Percentiles rank a stretch among this genome's conserved stretches.
Conservation (phyloP, 768 basidiomycete species). For the Tephrocybe sp. region DNA sequence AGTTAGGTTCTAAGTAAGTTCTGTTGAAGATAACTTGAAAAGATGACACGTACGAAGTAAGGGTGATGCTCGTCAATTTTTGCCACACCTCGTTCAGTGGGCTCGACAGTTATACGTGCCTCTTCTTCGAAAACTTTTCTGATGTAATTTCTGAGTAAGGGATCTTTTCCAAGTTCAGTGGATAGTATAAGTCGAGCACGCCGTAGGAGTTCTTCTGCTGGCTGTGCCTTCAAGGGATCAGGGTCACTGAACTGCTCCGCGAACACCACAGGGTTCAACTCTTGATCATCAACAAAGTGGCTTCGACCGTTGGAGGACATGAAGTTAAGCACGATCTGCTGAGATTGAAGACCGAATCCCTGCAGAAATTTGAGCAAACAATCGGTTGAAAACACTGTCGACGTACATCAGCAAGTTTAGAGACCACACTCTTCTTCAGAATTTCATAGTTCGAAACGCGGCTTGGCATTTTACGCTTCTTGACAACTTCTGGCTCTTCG, state of each 20-base stretch:
- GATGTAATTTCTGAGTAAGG: conserved; percentile 75
- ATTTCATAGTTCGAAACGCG: conserved; percentile 82
- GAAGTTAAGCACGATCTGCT: conserved; percentile 86
- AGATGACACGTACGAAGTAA: conserved; percentile 52
- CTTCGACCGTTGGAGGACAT: conserved; percentile 47
- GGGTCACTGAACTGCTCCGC: conserved; percentile 86
- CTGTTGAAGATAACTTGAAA: neutral
- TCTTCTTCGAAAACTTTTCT: conserved; percentile 72
- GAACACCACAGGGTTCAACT: conserved; percentile 70
- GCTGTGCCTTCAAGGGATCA: conserved; percentile 52
- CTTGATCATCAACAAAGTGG: conserved; percentile 79
- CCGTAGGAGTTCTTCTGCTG: conserved; percentile 66
- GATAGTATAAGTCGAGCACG: conserved; percentile 81
- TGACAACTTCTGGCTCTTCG: conserved; percentile 46
- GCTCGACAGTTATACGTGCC: conserved; percentile 74
- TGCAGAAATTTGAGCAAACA: conserved; percentile 26
- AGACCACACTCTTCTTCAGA: conserved; percentile 74
- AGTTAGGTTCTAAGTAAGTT: conserved; percentile 5
- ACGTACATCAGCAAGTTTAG: conserved; percentile 77
- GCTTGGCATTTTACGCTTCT: conserved; percentile 80
- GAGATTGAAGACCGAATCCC: conserved; percentile 83
- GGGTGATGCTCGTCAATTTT: conserved; percentile 76
- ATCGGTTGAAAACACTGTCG: neutral
- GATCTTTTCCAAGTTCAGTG: conserved; percentile 92
- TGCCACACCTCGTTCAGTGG: conserved; percentile 81